Evolutionary conservation across 176 grass and related monocot species (phyloP), one percentile per base, ranked within the genome.

Genomic region (Areca catechu): DNA sequence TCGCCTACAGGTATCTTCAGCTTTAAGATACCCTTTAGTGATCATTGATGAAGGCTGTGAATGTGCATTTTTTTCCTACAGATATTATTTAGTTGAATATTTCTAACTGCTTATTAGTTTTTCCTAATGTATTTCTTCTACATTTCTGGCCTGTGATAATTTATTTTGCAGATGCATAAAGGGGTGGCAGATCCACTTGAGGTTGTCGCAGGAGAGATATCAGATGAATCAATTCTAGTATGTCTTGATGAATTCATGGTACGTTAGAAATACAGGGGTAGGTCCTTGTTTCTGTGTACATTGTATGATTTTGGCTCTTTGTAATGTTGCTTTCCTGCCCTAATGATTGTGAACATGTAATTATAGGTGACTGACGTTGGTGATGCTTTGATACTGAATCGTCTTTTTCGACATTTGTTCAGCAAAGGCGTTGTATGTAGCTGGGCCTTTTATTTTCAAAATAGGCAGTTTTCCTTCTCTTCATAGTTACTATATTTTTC

Each of bases 221-320:
- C 92, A 20, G 86, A 97, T 76, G 92, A 88, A 20, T 81, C 92
- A 53, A 82, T 91, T 70, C 71, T 97, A 73, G 75, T 97, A 62
- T 97, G 92, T 72, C 69, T 97, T 70, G 90, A 95, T 81, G 90
- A 95, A 68, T 95, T 95, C 78, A 95, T 95, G 90, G 90, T 95
- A 81, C 65, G 69, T 63, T 4, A 24, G 51, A 34, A 15, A 21
- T 22, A 49, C 7, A 49, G 22, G 23, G 9, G 21, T 73, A 50
- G 19, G 24, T 66, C 28, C 7, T 79, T 54, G 23, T 24, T 60
- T 29, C 17, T 49, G n/a, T 53, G 53, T 25, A 51, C 20, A 54
- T 47, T 76, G 3, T 19, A 0, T 6, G 9, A 5, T 67, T 43
- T 43, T 43, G 34, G 7, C 9, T 43, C 9, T 43, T 29, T 23